These are phyloP conservation scores for Hebeloma cylindrosporum DNA, from an alignment of 768 basidiomycete species.

Conservation along the genomic window DNA sequence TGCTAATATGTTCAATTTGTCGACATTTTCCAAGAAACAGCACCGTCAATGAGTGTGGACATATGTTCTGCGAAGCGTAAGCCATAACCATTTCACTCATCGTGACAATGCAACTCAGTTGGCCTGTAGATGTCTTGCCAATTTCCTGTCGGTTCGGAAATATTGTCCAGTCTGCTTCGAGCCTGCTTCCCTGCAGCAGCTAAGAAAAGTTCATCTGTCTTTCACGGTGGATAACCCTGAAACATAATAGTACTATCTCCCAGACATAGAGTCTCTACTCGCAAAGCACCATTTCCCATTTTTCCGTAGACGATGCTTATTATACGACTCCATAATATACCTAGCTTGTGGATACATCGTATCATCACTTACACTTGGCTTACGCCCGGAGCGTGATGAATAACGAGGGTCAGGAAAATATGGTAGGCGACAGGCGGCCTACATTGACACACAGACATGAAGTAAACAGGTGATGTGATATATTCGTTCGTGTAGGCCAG, in stretches of 20 bases:
- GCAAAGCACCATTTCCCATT: no score
- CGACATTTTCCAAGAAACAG: slow-evolving; percentile 30
- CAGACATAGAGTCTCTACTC: background rate
- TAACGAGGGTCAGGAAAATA: no score
- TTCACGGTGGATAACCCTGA: slow-evolving; percentile 11
- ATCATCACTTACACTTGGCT: no score
- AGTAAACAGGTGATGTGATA: no score
- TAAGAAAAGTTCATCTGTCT: slow-evolving; percentile 23
- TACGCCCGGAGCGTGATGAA: no score
- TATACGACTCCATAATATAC: no score
- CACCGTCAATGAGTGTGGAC: slow-evolving; percentile 33
- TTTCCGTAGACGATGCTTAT: no score
- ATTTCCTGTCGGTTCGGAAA: slow-evolving; percentile 16
- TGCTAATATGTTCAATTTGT: slow-evolving; percentile 33
- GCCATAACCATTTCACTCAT: background rate
- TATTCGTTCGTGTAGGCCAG: no score
- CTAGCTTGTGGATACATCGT: no score
- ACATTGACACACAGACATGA: no score
- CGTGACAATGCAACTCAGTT: background rate
- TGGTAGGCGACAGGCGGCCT: no score
- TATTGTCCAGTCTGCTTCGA: slow-evolving; percentile 27
- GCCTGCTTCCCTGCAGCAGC: slow-evolving; percentile 13
- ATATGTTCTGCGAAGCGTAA: slow-evolving; percentile 28
- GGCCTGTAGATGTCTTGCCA: slow-evolving; percentile 19
- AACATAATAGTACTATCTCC: background rate